Evolutionary conservation across 345 rosid species (phyloP).

Genomic region (Dipteronia sinensis): DNA sequence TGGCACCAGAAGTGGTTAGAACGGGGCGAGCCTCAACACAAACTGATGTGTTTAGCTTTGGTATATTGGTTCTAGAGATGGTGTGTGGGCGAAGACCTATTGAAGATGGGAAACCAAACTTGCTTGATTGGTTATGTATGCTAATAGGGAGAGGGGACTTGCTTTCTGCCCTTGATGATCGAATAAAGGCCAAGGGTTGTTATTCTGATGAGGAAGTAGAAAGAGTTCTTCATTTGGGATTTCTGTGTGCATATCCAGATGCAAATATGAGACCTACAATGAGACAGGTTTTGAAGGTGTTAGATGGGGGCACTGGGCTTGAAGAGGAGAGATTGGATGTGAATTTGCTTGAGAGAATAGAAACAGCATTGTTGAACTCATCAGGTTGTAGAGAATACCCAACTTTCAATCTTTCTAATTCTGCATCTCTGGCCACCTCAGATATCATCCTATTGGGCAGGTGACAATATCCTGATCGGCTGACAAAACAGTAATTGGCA

Average conservation of each 20-base stretch:
- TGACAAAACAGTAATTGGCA: neutral
- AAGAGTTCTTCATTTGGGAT: slow-evolving; percentile 45
- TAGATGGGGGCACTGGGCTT: slow-evolving; percentile 39
- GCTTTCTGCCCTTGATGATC: slow-evolving; percentile 28
- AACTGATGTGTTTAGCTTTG: slow-evolving; percentile 51
- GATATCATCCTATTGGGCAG: slow-evolving; percentile 27
- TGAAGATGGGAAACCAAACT: slow-evolving; percentile 48
- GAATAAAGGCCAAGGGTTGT: slow-evolving; percentile 23
- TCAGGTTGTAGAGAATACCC: slow-evolving; percentile 17
- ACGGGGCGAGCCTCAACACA: slow-evolving; percentile 49
- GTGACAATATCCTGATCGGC: slow-evolving; percentile 8
- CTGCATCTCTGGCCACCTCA: slow-evolving; percentile 20
- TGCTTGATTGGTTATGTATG: slow-evolving; percentile 42
- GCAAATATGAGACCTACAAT: slow-evolving; percentile 44
- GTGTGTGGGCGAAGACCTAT: slow-evolving; percentile 51
- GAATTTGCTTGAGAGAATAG: slow-evolving; percentile 19
- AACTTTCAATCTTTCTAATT: slow-evolving; percentile 19
- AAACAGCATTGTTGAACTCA: slow-evolving; percentile 9
- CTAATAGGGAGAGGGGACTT: slow-evolving; percentile 36
- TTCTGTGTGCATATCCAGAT: slow-evolving; percentile 49
- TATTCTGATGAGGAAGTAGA: slow-evolving; percentile 30
- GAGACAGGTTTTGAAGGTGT: slow-evolving; percentile 47
- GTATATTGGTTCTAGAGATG: slow-evolving; percentile 51
- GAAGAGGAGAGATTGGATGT: slow-evolving; percentile 26
- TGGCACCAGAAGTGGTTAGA: slow-evolving; percentile 34